Percentiles rank a stretch among this genome's conserved stretches.
Conservation (phyloP, 768 basidiomycete genomes). For the Asterophora parasitica region DNA sequence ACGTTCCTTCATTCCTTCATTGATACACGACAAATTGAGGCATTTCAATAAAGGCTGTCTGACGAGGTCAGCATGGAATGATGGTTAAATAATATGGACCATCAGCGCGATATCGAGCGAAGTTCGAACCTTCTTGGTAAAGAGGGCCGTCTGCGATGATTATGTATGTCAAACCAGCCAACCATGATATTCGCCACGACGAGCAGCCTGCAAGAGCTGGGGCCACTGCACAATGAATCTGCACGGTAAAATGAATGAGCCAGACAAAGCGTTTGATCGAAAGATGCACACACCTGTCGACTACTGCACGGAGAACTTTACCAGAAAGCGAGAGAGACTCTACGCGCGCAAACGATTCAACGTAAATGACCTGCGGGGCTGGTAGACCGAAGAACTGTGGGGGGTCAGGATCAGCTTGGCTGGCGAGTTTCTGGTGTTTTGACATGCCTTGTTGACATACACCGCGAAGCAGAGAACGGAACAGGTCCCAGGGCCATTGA, state of each 20-base stretch:
- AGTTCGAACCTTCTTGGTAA: too few species aligned
- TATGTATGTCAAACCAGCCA: conserved; percentile 54
- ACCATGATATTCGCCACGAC: conserved; percentile 49
- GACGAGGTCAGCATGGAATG: too few species aligned
- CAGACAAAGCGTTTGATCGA: background rate
- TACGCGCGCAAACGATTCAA: conserved; percentile 94
- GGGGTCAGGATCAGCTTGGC: conserved; percentile 10
- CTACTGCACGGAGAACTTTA: conserved; percentile 73
- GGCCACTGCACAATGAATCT: conserved; percentile 95
- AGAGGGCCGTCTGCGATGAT: too few species aligned
- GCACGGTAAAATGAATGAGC: conserved; percentile 5
- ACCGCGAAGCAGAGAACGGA: conserved; percentile 70
- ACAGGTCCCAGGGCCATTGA: conserved; percentile 97
- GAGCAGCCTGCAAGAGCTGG: conserved; percentile 36
- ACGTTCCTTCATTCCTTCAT: too few species aligned
- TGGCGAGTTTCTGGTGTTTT: background rate
- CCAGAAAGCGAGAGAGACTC: conserved; percentile 77
- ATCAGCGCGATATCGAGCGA: too few species aligned
- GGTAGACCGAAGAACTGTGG: conserved; percentile 69
- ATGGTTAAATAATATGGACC: too few species aligned
- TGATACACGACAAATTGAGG: too few species aligned
- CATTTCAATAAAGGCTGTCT: too few species aligned
- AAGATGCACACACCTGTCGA: conserved; percentile 60
- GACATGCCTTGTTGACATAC: conserved; percentile 65
- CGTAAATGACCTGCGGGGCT: conserved; percentile 73